Evolutionary conservation across 108 stramenopile species (phyloP), one percentile per base, ranked within the genome.

Genomic region (Fragilaria radians): DNA sequence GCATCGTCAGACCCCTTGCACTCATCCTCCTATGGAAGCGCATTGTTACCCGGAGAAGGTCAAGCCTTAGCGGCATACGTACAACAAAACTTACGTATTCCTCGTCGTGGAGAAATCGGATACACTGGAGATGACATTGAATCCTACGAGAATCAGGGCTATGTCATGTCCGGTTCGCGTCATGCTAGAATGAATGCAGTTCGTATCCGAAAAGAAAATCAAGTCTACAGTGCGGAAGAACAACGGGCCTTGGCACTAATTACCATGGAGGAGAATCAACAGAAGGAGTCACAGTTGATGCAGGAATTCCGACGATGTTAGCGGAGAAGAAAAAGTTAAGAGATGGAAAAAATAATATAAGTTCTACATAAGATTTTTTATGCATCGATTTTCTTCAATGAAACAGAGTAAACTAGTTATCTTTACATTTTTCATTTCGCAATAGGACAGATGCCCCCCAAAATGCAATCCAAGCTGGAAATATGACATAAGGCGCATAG

Each of bases 131-230:
- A 91, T 49, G 96, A 99, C 52, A 98, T 99, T 64, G 94, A 95
- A 32, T 57, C 68, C 0, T 86, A 93, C 63, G 98, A 99, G 76
- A 75, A 76, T 19, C 76, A 79, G 5, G 98, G 98, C 23, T 99
- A 90, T 63, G 98, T 96, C 56, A 98, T 99, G 96, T 82, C 77
- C 28, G 98, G 98, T 22, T 88, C 82, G 3, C 90, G 98, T 47
- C 96, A 99, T 71, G 75, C 89, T 32, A 72, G 97, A 18, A 99
- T 99, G 98, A 98, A 99, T 68, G 98, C 95, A 11, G 93, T 99
- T 21, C 95, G 98, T 77, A 80, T 98, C 32, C 83, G 98, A n/a
- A 99, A 99, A 84, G 98, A 99, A 74, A 98, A 98, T 69, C 98
- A 99, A 77, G 95, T 99, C 31, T 98, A 96, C 68, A 83, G 85